Evolutionary conservation across 2,329 filamentous ascomycete species (phyloP).

Genomic region (Alternaria burnsii): DNA sequence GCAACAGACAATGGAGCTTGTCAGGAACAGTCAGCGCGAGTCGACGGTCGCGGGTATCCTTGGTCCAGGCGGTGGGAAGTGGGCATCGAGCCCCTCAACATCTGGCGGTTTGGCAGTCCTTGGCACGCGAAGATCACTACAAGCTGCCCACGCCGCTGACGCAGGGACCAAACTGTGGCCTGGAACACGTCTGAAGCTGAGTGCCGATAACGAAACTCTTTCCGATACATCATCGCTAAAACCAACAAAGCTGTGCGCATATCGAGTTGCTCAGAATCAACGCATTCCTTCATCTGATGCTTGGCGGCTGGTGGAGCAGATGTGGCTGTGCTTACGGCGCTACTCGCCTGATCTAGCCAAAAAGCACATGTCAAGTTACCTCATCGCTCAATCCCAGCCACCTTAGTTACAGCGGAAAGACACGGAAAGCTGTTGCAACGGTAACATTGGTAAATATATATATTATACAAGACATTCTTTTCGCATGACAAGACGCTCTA

Average conservation of each 20-base stretch:
- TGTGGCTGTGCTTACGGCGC: conserved; percentile 29
- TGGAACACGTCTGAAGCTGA: not conserved
- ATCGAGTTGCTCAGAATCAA: not conserved
- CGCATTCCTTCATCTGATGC: not conserved
- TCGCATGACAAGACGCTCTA: conserved; percentile 16
- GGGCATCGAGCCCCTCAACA: conserved; percentile 25
- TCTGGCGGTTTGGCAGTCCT: conserved; percentile 27
- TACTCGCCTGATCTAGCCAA: conserved; percentile 8
- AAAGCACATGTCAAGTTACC: conserved; percentile 1
- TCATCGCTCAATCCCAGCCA: not conserved
- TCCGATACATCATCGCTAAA: not conserved
- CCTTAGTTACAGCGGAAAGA: not conserved
- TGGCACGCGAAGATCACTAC: conserved; percentile 21
- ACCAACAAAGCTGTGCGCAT: not conserved
- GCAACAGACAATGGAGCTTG: conserved; percentile 23
- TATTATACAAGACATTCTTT: conserved; percentile 7
- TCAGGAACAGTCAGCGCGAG: conserved; percentile 45
- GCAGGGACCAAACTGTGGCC: not conserved
- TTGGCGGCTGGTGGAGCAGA: conserved; percentile 18
- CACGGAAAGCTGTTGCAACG: not conserved
- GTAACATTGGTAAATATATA: not conserved
- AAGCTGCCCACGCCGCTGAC: conserved; percentile 8
- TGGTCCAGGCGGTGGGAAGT: conserved; percentile 28
- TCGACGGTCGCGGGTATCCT: conserved; percentile 40
- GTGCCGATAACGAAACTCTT: not conserved